These are phyloP conservation scores for Rheum nobile DNA, from an alignment of 148 eudicot genomes.

Conservation along the genomic window DNA sequence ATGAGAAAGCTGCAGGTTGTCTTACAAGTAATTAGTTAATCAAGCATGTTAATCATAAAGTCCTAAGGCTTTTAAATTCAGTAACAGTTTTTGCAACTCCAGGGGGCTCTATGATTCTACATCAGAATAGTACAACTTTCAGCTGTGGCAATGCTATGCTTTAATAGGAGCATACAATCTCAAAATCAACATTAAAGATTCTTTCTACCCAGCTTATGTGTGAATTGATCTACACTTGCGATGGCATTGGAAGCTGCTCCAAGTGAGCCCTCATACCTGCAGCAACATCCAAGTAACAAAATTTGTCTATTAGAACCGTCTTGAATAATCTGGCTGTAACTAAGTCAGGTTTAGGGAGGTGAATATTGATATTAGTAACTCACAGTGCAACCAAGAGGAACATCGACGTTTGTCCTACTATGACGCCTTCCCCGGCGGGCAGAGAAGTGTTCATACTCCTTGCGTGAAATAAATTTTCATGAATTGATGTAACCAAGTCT, in stretches of 20 bases:
- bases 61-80: background rate
- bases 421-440: constrained; percentile 81
- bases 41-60: background rate
- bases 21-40: background rate
- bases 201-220: constrained; percentile 38
- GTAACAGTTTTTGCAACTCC: background rate
- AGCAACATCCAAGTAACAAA: background rate
- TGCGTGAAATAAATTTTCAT: constrained; percentile 80
- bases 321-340: background rate
- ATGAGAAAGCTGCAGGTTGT: background rate
- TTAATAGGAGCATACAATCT: background rate
- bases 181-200: constrained; percentile 32
- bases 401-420: constrained; percentile 58
- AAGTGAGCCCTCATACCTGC: constrained; percentile 85
- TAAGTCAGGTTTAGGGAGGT: background rate
- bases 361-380: constrained; percentile 16
- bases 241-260: constrained; percentile 82
- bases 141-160: background rate
- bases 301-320: background rate
- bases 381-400: constrained; percentile 77
- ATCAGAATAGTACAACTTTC: background rate
- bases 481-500: constrained; percentile 87
- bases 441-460: constrained; percentile 73
- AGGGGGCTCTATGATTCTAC: background rate
- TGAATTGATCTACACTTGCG: constrained; percentile 63